Evolutionary conservation across 2,329 filamentous ascomycete species (phyloP).

Genomic region (Penicillium concentricum): DNA sequence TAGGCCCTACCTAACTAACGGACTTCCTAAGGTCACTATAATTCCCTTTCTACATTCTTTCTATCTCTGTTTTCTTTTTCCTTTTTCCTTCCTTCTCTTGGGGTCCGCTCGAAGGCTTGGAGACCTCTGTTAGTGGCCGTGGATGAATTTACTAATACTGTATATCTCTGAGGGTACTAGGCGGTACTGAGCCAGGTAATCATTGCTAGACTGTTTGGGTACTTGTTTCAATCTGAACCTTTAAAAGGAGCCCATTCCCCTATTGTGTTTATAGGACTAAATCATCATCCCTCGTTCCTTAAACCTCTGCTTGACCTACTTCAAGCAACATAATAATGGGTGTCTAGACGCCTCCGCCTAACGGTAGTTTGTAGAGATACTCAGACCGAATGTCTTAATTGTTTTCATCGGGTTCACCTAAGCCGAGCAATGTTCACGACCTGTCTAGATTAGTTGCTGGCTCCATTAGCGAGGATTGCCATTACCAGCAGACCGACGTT

Average conservation of each 20-base stretch:
- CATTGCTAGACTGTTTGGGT: neutral
- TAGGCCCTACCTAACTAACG: neutral
- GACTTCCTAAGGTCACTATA: neutral
- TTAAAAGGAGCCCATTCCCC: neutral
- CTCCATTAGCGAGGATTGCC: neutral
- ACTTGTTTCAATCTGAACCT: neutral
- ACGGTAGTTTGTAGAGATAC: neutral
- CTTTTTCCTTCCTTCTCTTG: neutral
- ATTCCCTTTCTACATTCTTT: neutral
- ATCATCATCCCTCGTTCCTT: neutral
- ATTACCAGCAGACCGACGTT: neutral
- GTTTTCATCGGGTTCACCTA: too few relatives aligned
- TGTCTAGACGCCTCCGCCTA: neutral
- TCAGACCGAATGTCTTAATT: neutral
- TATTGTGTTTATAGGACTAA: neutral
- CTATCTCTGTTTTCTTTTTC: neutral
- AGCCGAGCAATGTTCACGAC: neutral
- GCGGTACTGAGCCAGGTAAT: neutral
- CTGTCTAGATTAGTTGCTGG: neutral
- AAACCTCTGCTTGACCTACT: neutral
- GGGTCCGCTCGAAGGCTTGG: neutral
- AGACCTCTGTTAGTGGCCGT: neutral
- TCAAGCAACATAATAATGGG: neutral
- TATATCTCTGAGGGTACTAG: neutral
- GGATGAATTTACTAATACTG: neutral